Conservation (phyloP, 2,329 filamentous ascomycete genomes). For the Tolypocladium endophyticum region DNA sequence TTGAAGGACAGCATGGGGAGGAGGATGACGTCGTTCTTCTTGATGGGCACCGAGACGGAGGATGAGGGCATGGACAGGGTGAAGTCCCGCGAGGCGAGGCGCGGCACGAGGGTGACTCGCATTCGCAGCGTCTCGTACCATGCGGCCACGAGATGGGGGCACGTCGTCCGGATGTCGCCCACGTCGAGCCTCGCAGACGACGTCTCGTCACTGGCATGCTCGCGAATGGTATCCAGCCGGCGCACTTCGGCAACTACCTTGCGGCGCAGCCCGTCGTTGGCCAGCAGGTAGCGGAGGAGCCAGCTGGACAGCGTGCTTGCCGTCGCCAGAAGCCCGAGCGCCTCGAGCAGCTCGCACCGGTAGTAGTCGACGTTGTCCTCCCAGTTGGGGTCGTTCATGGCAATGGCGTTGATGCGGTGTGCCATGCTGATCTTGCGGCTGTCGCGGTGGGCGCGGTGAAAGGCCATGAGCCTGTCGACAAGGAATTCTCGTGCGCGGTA, state of each 20-base stretch:
- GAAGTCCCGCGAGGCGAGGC: constrained; percentile 17
- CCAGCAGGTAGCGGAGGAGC: constrained; percentile 17
- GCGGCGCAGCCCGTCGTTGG: constrained; percentile 8
- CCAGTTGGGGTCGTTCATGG: constrained; percentile 16
- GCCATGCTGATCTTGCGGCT: constrained; percentile 12
- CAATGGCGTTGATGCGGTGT: constrained; percentile 19
- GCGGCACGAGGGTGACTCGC: constrained; percentile 19
- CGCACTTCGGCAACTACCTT: constrained; percentile 13
- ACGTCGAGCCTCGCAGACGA: constrained; percentile 7
- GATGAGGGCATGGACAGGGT: constrained; percentile 9
- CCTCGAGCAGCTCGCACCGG: constrained; percentile 20
- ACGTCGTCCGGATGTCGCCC: constrained; percentile 11
- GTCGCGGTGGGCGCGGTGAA: constrained; percentile 14
- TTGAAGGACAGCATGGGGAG: constrained; percentile 21
- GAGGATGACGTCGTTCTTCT: constrained; percentile 18
- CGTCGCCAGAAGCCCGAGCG: constrained; percentile 18
- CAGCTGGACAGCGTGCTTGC: constrained; percentile 19
- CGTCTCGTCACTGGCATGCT: background rate
- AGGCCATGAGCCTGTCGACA: constrained; percentile 11
- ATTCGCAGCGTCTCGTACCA: constrained; percentile 21
- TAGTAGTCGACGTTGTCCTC: constrained; percentile 20
- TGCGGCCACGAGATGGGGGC: constrained; percentile 18
- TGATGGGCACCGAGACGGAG: constrained; percentile 8
- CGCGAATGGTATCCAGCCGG: constrained; percentile 3
- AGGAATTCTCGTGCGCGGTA: constrained; percentile 16